Percentiles rank a stretch among this genome's conserved stretches.
Conservation (phyloP, 257 asterid species). For the Lithospermum erythrorhizon region DNA sequence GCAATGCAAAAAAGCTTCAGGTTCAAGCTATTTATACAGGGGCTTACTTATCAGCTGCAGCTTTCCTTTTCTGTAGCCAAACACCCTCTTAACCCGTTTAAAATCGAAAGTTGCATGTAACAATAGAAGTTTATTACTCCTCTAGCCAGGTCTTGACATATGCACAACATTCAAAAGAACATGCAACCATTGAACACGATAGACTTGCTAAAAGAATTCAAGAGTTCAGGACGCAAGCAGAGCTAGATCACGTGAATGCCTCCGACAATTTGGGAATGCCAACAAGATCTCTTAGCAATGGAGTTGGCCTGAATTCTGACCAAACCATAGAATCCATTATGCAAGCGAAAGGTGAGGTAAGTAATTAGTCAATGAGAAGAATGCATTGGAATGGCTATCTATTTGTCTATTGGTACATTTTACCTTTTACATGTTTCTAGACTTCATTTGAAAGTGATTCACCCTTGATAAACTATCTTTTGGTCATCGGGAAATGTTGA, state of each 20-base stretch:
- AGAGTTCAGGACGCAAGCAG: conserved; percentile 85
- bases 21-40: no score
- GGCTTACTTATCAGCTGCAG: no score
- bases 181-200: conserved; percentile 77
- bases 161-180: conserved; percentile 97
- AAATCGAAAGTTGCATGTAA: neutral
- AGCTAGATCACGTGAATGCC: conserved; percentile 58
- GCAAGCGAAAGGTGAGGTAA: conserved; percentile 84
- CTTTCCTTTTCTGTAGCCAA: no score
- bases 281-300: conserved; percentile 47
- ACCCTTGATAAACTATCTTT: neutral
- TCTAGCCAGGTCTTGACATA: conserved; percentile 71
- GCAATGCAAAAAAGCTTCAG: no score
- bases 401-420: neutral
- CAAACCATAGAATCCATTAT: conserved; percentile 59
- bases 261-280: conserved; percentile 51
- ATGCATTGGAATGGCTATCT: neutral
- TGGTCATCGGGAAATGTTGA: neutral
- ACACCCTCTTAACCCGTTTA: no score
- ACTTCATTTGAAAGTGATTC: neutral
- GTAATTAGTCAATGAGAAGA: conserved; percentile 14
- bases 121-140: neutral
- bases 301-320: conserved; percentile 54
- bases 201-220: conserved; percentile 92
- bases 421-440: conserved; percentile 4